Percentiles rank a stretch among this genome's conserved stretches.
Evolutionary conservation across 2,329 filamentous ascomycete genomes (phyloP).

Genomic region (Chaetomiaceae sp.): DNA sequence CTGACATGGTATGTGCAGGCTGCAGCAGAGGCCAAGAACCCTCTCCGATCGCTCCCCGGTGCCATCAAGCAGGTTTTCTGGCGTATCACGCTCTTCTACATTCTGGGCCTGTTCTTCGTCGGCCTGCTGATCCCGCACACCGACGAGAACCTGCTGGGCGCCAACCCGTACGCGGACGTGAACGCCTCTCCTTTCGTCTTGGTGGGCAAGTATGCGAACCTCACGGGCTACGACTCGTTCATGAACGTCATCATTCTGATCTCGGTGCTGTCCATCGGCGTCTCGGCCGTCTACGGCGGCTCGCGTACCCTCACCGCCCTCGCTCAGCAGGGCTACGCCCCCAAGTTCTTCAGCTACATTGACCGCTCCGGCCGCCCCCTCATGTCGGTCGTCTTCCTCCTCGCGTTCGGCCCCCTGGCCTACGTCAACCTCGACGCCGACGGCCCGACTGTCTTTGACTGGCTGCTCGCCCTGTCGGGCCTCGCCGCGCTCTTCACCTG

Average conservation of each 20-base stretch:
- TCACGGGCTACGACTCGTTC: conserved; percentile 45
- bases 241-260: conserved; percentile 53
- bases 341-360: conserved; percentile 50
- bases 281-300: conserved; percentile 51
- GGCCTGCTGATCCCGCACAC: conserved; percentile 43
- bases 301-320: conserved; percentile 54
- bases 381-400: conserved; percentile 40
- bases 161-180: conserved; percentile 41
- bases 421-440: conserved; percentile 43
- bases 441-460: conserved; percentile 54
- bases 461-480: conserved; percentile 61
- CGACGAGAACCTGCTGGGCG: conserved; percentile 42
- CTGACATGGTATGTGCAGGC: no score
- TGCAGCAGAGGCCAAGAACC: conserved; percentile 64
- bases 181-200: conserved; percentile 49
- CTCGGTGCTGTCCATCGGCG: conserved; percentile 51
- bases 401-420: conserved; percentile 46
- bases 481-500: conserved; percentile 62
- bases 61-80: conserved; percentile 71
- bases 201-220: conserved; percentile 44
- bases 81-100: conserved; percentile 50
- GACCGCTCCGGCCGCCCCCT: conserved; percentile 51
- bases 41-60: conserved; percentile 66
- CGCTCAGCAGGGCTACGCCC: conserved; percentile 53
- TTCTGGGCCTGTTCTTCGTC: conserved; percentile 46